Evolutionary conservation across 2,329 filamentous ascomycete genomes (phyloP), one percentile per base, ranked within the genome.

Genomic region (Alternaria postmessia): DNA sequence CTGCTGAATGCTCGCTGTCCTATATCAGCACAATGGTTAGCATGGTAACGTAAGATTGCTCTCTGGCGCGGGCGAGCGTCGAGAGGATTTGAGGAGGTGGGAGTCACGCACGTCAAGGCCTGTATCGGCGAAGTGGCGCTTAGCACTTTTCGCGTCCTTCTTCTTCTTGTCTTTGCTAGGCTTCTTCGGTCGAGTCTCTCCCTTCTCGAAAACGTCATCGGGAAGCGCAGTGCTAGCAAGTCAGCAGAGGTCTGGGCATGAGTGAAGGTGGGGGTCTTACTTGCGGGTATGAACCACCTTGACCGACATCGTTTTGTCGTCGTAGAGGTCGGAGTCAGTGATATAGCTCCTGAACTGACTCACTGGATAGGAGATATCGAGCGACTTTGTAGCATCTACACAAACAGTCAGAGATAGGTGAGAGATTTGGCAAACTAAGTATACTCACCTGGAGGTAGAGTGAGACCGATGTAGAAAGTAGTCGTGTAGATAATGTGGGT

Each of bases 391-490:
- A 58, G 86, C 89, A 88, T 77, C 59, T 72, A 62, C 61, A 62
- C 55, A n/a, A 22, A 36, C 7, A 30, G 47, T 73, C 32, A 66
- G 61, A 39, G 24, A 26, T 32, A 8, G 30, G n/a, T 7, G 5
- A 42, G 30, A 7, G 34, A 11, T 5, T 32, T 42, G 11, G 12
- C 6, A 43, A 18, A 54, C 46, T 44, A 46, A 3, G 26, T 12
- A 44, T 14, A 81, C 87, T 76, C 85, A 93, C 92, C 90, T 82
- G 89, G 86, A 38, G 85, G 85, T 56, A 97, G 81, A 70, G 94
- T 91, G 48, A 98, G 84, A 36, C 95, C 95, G 73, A 99, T 93
- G 75, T 98, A 99, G 78, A 94, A 94, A 1, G 94, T 97, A 24
- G 93, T 93, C 0, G 94, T 98, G 76, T 92, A 96, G 28, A 98